phyloP scores from a whole-genome alignment of 345 rosid species.

The Citrus australasica region DNA sequence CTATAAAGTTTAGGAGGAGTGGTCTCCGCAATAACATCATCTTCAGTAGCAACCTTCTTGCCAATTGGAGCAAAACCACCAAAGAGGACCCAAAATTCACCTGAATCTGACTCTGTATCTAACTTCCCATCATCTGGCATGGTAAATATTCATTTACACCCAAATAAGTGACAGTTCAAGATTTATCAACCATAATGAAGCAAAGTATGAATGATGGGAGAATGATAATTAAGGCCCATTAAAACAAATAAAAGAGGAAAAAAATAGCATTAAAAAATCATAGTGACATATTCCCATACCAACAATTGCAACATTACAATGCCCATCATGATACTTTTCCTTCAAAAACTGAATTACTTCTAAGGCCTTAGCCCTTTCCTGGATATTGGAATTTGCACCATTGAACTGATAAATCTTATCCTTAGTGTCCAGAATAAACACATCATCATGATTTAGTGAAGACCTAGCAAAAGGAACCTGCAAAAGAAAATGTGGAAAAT shows the following conservation, averaged over 20 bases:
- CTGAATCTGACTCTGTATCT: constrained; percentile 94
- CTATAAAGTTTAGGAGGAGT: constrained; percentile 74
- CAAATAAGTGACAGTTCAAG: constrained; percentile 16
- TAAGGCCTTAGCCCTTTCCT: constrained; percentile 96
- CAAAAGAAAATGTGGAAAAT: constrained; percentile 25
- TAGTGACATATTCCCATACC: constrained; percentile 45
- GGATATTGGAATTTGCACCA: constrained; percentile 95
- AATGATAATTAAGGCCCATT: neutral
- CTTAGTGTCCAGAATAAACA: constrained; percentile 83
- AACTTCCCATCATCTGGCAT: constrained; percentile 81
- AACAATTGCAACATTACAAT: constrained; percentile 73
- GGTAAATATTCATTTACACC: constrained; percentile 17
- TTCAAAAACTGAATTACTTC: constrained; percentile 91
- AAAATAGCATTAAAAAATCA: constrained; percentile 10
- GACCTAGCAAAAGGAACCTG: constrained; percentile 97
- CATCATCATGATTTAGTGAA: constrained; percentile 95
- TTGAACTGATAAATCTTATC: constrained; percentile 95
- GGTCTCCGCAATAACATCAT: constrained; percentile 67
- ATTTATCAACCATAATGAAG: neutral
- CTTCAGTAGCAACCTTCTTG: constrained; percentile 74
- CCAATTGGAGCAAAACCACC: constrained; percentile 98
- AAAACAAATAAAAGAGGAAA: neutral
- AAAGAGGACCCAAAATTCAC: constrained; percentile 92
- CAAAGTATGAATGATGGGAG: neutral
- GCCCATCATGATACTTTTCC: constrained; percentile 87